Percentiles rank a stretch among this genome's conserved stretches.
These are phyloP conservation scores for Cercospora berteroae DNA, from an alignment of 2,329 filamentous ascomycete species.

Conservation along the genomic window DNA sequence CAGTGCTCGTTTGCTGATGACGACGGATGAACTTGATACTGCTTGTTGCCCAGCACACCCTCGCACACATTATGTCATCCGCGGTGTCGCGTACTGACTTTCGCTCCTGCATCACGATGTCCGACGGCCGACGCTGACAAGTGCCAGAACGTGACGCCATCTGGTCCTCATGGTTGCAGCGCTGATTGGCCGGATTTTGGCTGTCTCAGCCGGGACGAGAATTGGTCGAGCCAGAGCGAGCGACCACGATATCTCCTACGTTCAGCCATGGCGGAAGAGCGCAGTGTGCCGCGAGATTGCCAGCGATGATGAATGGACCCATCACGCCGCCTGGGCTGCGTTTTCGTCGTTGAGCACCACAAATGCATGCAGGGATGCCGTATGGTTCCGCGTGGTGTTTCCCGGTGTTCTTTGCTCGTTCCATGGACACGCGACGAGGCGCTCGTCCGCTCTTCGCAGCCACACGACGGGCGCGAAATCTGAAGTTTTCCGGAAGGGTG, in stretches of 20 bases:
- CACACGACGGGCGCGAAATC: neutral
- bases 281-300: neutral
- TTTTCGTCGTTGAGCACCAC: neutral
- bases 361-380: neutral
- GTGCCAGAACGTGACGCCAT: slow-evolving; percentile 1
- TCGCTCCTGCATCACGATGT: neutral
- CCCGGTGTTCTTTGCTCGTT: neutral
- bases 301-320: neutral
- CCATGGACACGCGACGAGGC: neutral
- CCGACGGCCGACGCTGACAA: neutral
- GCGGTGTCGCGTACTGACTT: neutral
- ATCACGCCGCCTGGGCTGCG: neutral
- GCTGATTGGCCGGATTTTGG: neutral
- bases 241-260: neutral
- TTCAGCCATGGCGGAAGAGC: slow-evolving; percentile 4
- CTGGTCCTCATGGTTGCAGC: neutral
- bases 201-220: slow-evolving; percentile 4
- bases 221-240: neutral
- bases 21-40: neutral
- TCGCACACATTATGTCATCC: neutral
- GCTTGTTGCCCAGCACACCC: neutral
- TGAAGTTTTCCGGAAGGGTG: neutral
- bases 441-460: neutral
- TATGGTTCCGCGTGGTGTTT: neutral
- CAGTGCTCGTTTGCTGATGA: neutral